Percentiles rank a stretch among this genome's conserved stretches.
Evolutionary conservation across 2,329 filamentous ascomycete species (phyloP).

Genomic region (Pseudonectria buxi): DNA sequence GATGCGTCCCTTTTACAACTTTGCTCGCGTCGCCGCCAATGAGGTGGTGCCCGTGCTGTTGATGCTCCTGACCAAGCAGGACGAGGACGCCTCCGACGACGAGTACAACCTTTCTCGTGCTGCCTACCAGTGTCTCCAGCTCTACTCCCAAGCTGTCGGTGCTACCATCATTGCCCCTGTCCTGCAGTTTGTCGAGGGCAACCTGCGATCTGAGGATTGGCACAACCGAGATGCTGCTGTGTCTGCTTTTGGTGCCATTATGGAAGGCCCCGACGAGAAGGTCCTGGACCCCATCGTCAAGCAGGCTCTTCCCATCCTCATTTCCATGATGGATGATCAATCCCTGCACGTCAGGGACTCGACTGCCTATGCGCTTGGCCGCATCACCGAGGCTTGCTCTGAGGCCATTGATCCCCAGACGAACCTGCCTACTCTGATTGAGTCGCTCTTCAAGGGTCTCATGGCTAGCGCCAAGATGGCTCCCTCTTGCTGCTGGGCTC

Average conservation of each 20-base stretch:
- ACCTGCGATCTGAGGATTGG: slow-evolving; percentile 89
- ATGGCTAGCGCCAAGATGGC: slow-evolving; percentile 94
- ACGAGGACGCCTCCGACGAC: slow-evolving; percentile 92
- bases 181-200: slow-evolving; percentile 82
- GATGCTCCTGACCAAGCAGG: slow-evolving; percentile 86
- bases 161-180: slow-evolving; percentile 79
- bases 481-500: slow-evolving; percentile 94
- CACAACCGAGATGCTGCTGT: slow-evolving; percentile 91
- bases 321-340: slow-evolving; percentile 84
- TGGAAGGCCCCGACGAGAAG: slow-evolving; percentile 95
- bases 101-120: slow-evolving; percentile 96
- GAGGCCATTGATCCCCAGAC: slow-evolving; percentile 80
- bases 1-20: slow-evolving; percentile 90
- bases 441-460: slow-evolving; percentile 82
- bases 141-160: slow-evolving; percentile 89
- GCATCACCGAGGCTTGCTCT: slow-evolving; percentile 89
- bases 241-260: slow-evolving; percentile 94
- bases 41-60: slow-evolving; percentile 93
- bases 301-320: slow-evolving; percentile 85
- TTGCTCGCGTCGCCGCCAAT: slow-evolving; percentile 82
- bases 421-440: slow-evolving; percentile 79
- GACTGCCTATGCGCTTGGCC: slow-evolving; percentile 89
- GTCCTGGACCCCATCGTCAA: slow-evolving; percentile 90
- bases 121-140: slow-evolving; percentile 91
- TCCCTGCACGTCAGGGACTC: slow-evolving; percentile 92